phyloP scores from a whole-genome alignment of 257 asterid genomes.

The Ilex asprella region DNA sequence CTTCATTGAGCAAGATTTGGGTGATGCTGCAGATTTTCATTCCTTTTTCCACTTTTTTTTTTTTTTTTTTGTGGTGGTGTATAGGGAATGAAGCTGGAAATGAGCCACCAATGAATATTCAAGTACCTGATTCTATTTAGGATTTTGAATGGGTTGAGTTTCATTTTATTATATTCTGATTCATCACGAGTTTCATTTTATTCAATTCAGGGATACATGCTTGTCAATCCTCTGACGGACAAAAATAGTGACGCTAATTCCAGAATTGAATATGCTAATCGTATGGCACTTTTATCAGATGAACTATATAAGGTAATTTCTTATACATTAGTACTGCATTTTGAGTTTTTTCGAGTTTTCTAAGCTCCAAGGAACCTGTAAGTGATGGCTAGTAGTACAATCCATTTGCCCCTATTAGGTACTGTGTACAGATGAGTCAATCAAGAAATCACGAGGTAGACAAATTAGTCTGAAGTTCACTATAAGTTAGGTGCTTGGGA shows the following conservation, averaged over 20 bases:
- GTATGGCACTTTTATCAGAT: neutral
- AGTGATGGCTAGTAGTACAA: too few relatives aligned
- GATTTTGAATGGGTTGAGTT: too few relatives aligned
- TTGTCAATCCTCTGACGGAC: neutral
- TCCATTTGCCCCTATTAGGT: too few relatives aligned
- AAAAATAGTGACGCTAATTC: neutral
- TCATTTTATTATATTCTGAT: too few relatives aligned
- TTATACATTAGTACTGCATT: too few relatives aligned
- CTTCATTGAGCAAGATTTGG: neutral
- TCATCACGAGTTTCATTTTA: too few relatives aligned
- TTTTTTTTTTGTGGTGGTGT: neutral
- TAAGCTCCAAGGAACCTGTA: too few relatives aligned
- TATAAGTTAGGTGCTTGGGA: too few relatives aligned
- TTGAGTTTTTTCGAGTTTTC: too few relatives aligned
- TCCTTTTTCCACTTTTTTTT: neutral
- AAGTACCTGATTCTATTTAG: conserved; percentile 3
- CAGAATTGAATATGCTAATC: neutral
- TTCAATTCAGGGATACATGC: neutral
- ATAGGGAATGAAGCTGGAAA: neutral
- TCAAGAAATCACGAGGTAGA: too few relatives aligned
- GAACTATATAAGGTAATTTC: neutral
- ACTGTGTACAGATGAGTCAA: too few relatives aligned
- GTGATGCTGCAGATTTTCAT: neutral
- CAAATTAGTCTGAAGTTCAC: too few relatives aligned
- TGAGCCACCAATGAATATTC: conserved; percentile 8